Evolutionary conservation across 768 basidiomycete genomes (phyloP), one percentile per base, ranked within the genome.

Genomic region (Tulasnella sp.): DNA sequence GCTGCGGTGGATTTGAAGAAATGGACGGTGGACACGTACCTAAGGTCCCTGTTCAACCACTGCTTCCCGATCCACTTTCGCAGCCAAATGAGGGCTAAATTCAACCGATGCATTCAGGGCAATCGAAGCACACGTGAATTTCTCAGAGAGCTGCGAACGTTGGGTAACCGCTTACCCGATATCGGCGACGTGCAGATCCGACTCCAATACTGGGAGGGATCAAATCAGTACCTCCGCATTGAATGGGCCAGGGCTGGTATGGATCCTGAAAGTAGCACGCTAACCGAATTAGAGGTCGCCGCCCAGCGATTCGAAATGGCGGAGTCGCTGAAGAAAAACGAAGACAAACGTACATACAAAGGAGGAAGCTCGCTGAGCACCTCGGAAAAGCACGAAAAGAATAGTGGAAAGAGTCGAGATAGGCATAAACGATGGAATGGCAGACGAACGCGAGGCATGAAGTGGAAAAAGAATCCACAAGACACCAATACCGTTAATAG

Each of bases 51-150:
- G 14, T 75, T 80, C 44, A 54, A 80, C n/a, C 48, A 80, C 72
- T 80, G 79, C n/a, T 80, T 80, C 73, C 72, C 79, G 20, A 40
- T 40, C 11, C 69, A 80, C 46, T 80, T 80, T n/a, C 69, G 73
- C 2, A 40, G 72, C 37, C 24, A 75, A 46, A 44, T 75, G 72
- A 31, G 79, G 9, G 40, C 37, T 14, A 40, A 54, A 40, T 80
- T 80, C 42, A 40, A 34, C 34, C 24, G 69, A 18, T 58, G 41
- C 60, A 6, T n/a, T 5, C 77, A 78, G 73, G 60, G 42, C 6
- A 37, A 11, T 31, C 28, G 73, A 1, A 80, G 6, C 20, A 48
- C 48, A 1, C 28, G 44, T 18, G 79, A 80, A 14, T 80, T 44
- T 75, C 37, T 75, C 6, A 31, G 79, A 44, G 72, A 80, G 11